Evolutionary conservation across 768 basidiomycete species (phyloP).

Genomic region (Austroboletus eburneus): DNA sequence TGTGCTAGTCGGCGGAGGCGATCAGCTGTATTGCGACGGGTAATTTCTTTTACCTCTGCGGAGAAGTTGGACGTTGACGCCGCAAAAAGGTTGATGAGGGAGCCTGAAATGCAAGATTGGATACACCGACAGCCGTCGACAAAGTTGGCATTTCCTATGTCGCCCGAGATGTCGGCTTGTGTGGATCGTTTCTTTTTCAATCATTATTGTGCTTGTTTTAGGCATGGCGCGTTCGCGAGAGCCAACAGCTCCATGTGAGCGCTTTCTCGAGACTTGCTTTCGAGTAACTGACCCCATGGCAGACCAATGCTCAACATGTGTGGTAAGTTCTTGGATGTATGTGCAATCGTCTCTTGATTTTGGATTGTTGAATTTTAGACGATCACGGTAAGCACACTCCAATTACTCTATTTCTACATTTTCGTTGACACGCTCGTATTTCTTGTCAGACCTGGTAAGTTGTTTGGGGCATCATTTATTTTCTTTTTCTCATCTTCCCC

Average conservation of each 20-base stretch:
- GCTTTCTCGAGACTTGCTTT: neutral
- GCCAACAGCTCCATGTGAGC: conserved; percentile 88
- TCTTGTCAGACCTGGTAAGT: conserved; percentile 44
- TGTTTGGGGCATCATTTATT: neutral
- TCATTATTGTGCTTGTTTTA: conserved; percentile 84
- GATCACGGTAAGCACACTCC: conserved; percentile 60
- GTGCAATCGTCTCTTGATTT: neutral
- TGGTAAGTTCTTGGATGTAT: conserved; percentile 40
- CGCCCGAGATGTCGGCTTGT: conserved; percentile 65
- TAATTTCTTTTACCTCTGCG: conserved; percentile 30
- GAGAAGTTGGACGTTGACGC: conserved; percentile 1
- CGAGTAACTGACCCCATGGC: conserved; percentile 4
- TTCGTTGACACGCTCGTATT: conserved; percentile 3
- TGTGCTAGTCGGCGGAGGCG: conserved; percentile 88
- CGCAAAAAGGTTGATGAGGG: conserved; percentile 61
- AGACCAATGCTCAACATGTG: conserved; percentile 89
- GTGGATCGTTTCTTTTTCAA: conserved; percentile 89
- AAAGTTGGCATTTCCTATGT: conserved; percentile 58
- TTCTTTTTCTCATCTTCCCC: neutral
- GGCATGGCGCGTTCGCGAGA: conserved; percentile 84
- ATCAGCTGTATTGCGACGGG: conserved; percentile 88
- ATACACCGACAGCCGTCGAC: conserved; percentile 51
- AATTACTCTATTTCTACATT: neutral
- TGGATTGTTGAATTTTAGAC: conserved; percentile 39
- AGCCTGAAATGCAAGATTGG: conserved; percentile 90